Base-by-base conservation (phyloP, 1,139 yeast species). In the Hyphopichia burtonii region DNA sequence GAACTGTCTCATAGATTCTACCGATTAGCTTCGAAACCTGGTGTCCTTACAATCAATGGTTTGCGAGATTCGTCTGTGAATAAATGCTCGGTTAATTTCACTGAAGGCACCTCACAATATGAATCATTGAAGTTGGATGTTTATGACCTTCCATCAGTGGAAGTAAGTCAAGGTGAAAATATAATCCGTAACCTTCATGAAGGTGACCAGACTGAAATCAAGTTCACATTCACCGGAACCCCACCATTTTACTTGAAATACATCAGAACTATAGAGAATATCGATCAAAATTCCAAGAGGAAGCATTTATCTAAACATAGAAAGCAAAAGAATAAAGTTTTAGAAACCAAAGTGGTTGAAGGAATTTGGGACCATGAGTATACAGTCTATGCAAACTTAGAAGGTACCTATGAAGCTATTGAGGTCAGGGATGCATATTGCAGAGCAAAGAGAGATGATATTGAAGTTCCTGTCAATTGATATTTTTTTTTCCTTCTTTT, bases 341-440 rank as follows among this genome's bases (percentile, higher is more conserved):
- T 87, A 22, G 98, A 91, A 55, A 83, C 88, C 1, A 85, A 86
- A 48, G 82, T 86, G 3, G 81, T 91, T 27, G 71, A 80, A 8
- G 83, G 84, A 50, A 87, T 91, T 30, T 70, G 79, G 65, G 83
- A 78, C 2, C 65, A 80, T 54, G 88, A 83, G 52, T 82, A 88
- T 58, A 74, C 81, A 39, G 83, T 87, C 4, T 69, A 76, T 55
- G 93, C 96, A 1, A 86, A 89, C 51, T 70, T 88, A 51, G 96
- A 91, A 59, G 99, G 99, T 36, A 86, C 90, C 3, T 93, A 94
- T 58, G 96, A 91, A 61, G 97, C 97, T 8, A 78, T 88, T 34
- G 90, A 86, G 54, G 80, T 93, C 11, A 79, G 80, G 43, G 99
- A 93, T 65, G 85, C 85, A 15, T 86, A 69, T 61, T 93, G 99